A percentile compares a stretch with the other conserved stretches of the same genome.
phyloP scores from a whole-genome alignment of 805 yeast genomes.

The Schizosaccharomyces octosporus region DNA sequence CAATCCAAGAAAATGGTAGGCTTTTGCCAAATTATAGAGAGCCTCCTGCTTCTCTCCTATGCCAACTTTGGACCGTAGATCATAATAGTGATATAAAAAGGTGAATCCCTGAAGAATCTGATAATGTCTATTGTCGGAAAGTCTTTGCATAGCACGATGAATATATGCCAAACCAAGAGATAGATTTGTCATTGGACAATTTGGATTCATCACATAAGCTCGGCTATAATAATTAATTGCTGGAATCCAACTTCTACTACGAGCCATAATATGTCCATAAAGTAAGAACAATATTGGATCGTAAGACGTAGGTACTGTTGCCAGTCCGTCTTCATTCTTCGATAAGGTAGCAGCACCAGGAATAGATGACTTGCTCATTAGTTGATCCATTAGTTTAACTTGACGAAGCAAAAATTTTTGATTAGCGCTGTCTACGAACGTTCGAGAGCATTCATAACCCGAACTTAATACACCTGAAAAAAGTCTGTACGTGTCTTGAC shows the following conservation, averaged over 20 bases:
- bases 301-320: slow-evolving; percentile 6
- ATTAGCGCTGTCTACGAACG: slow-evolving; percentile 52
- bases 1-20: slow-evolving; percentile 64
- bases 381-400: slow-evolving; percentile 64
- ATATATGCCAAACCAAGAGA: slow-evolving; percentile 57
- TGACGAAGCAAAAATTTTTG: slow-evolving; percentile 81
- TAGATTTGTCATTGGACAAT: slow-evolving; percentile 60
- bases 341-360: slow-evolving; percentile 7
- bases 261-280: slow-evolving; percentile 57
- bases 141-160: slow-evolving; percentile 79
- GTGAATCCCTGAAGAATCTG: slow-evolving; percentile 74
- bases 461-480: slow-evolving; percentile 42
- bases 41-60: slow-evolving; percentile 45
- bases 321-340: slow-evolving; percentile 3
- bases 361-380: slow-evolving; percentile 21
- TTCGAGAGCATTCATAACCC: slow-evolving; percentile 32
- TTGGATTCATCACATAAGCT: slow-evolving; percentile 37
- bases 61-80: slow-evolving; percentile 17
- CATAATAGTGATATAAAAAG: slow-evolving; percentile 46
- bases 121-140: slow-evolving; percentile 61
- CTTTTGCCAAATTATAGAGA: slow-evolving; percentile 58
- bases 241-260: slow-evolving; percentile 62
- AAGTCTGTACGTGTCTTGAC: slow-evolving; percentile 33
- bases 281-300: slow-evolving; percentile 49
- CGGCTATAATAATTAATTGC: slow-evolving; percentile 55